phyloP scores from a whole-genome alignment of 441 rosid genomes.

The Melastoma candidum region DNA sequence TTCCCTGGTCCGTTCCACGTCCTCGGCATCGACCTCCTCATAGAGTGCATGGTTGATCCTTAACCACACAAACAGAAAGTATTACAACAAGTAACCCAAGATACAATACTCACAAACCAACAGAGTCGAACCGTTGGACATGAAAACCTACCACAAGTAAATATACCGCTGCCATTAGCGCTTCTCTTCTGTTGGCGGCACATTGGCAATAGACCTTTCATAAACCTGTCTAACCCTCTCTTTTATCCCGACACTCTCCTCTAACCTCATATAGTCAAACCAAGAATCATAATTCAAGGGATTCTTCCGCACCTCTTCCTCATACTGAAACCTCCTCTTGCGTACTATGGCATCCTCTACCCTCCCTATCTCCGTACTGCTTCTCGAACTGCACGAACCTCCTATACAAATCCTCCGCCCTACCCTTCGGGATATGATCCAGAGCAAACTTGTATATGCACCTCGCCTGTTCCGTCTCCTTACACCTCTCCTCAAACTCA shows the following conservation, averaged over 20 bases:
- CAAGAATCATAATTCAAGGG: constrained; percentile 69
- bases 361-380: constrained; percentile 76
- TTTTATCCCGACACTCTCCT: constrained; percentile 61
- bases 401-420: constrained; percentile 70
- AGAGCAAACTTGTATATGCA: constrained; percentile 75
- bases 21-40: constrained; percentile 74
- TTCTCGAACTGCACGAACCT: constrained; percentile 84
- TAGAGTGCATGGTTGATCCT: constrained; percentile 81
- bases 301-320: constrained; percentile 74
- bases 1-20: constrained; percentile 57
- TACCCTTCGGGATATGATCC: constrained; percentile 79
- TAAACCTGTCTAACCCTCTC: constrained; percentile 61
- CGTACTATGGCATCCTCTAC: constrained; percentile 91
- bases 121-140: constrained; percentile 4
- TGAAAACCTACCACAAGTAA: constrained; percentile 49
- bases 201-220: constrained; percentile 74
- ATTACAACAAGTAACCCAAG: not conserved
- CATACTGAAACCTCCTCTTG: constrained; percentile 82
- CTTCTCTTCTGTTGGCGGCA: constrained; percentile 79
- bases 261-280: constrained; percentile 76
- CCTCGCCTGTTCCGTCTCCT: constrained; percentile 64
- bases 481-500: constrained; percentile 73
- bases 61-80: constrained; percentile 2
- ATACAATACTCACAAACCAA: not conserved
- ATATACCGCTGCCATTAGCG: constrained; percentile 87